A percentile compares a stretch with the other conserved stretches of the same genome.
Evolutionary conservation across 805 yeast genomes (phyloP).

Genomic region (Suhomyces emberorum): DNA sequence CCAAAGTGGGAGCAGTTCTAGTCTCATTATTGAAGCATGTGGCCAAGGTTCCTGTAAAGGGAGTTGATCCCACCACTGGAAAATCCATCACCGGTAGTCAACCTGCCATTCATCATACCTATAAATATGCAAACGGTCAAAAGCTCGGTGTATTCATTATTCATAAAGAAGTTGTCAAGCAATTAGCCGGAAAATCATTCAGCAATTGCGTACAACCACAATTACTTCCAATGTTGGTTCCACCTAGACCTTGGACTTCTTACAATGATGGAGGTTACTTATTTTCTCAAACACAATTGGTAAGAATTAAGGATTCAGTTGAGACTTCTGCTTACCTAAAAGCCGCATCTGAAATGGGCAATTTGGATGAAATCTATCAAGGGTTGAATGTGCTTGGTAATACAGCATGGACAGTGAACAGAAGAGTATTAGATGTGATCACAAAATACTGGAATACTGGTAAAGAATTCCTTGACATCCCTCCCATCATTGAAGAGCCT

Average conservation of each 20-base stretch:
- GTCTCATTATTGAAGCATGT: conserved; percentile 73
- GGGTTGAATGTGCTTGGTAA: conserved; percentile 85
- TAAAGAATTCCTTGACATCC: conserved; percentile 71
- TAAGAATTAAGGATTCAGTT: conserved; percentile 79
- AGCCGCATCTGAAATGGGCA: conserved; percentile 73
- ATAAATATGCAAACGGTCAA: conserved; percentile 75
- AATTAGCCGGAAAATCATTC: conserved; percentile 62
- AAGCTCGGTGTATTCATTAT: conserved; percentile 78
- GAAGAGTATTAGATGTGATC: conserved; percentile 62
- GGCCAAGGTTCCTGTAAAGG: conserved; percentile 77
- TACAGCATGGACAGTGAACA: conserved; percentile 92
- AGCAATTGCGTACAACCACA: conserved; percentile 78
- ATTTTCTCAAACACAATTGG: conserved; percentile 57
- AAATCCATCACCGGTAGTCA: conserved; percentile 64
- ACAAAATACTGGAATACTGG: conserved; percentile 87
- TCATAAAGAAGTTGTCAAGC: conserved; percentile 65
- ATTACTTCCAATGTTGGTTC: conserved; percentile 84
- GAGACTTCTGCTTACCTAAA: conserved; percentile 87
- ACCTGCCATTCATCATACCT: conserved; percentile 89
- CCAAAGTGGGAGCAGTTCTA: conserved; percentile 79
- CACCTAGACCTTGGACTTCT: conserved; percentile 85
- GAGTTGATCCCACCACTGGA: conserved; percentile 77
- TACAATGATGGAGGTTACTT: conserved; percentile 84
- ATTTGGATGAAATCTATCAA: conserved; percentile 62
- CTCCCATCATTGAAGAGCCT: conserved; percentile 41